phyloP scores from a whole-genome alignment of 1,139 yeast species.

The Suhomyces bribrorum region DNA sequence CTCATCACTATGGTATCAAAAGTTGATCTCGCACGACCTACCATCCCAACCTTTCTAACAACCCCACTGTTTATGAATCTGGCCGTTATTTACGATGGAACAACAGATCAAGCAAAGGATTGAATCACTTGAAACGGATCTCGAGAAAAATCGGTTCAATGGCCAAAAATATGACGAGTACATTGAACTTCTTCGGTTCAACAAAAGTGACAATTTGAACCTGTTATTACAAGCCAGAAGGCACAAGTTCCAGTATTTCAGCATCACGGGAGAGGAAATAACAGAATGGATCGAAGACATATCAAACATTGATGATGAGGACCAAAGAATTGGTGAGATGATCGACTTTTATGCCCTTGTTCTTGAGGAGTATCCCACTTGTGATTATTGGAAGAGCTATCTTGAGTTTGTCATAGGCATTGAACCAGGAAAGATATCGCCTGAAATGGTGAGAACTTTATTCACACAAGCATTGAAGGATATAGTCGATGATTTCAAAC shows the following conservation, averaged over 20 bases:
- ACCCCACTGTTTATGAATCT: not conserved
- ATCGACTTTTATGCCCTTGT: slow-evolving; percentile 22
- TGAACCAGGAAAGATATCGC: slow-evolving; percentile 4
- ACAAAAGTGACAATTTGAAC: slow-evolving; percentile 1
- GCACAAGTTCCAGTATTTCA: slow-evolving; percentile 23
- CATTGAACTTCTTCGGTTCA: slow-evolving; percentile 8
- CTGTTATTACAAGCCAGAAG: slow-evolving; percentile 5
- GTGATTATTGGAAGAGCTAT: slow-evolving; percentile 16
- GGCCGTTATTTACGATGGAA: slow-evolving; percentile 1
- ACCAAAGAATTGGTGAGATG: slow-evolving; percentile 11
- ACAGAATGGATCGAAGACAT: slow-evolving; percentile 31
- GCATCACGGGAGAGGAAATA: slow-evolving; percentile 25
- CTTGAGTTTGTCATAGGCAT: slow-evolving; percentile 13
- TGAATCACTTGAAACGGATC: slow-evolving; percentile 1
- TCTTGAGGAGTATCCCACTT: slow-evolving; percentile 17
- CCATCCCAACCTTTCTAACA: not conserved
- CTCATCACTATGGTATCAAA: not conserved
- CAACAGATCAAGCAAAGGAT: not conserved
- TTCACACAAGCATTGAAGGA: slow-evolving; percentile 27
- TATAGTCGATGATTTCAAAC: slow-evolving; percentile 36
- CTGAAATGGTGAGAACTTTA: slow-evolving; percentile 7
- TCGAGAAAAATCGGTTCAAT: slow-evolving; percentile 18
- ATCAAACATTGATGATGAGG: slow-evolving; percentile 17
- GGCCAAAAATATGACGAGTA: slow-evolving; percentile 20
- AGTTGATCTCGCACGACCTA: not conserved